Percentiles rank a stretch among this genome's conserved stretches.
Evolutionary conservation across 306 rosid species (phyloP).

Genomic region (Purshia tridentata): DNA sequence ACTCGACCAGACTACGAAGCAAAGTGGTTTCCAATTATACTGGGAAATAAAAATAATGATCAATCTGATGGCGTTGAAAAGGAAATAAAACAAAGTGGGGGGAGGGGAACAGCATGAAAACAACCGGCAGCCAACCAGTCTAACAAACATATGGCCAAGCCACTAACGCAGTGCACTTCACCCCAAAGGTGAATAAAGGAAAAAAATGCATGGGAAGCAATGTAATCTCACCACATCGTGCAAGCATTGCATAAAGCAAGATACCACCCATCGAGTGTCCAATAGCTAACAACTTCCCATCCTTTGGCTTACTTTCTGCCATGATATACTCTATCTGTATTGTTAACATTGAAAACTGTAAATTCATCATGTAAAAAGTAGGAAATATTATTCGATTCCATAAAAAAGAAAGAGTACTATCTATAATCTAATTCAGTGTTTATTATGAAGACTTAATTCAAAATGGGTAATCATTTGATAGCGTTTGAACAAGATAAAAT

Average conservation of each 20-base stretch:
- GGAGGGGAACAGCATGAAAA: not conserved
- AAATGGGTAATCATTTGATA: conserved; percentile 21
- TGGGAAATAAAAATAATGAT: not conserved
- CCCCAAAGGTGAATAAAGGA: conserved; percentile 10
- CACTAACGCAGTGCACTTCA: conserved; percentile 5
- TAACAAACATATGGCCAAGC: not conserved
- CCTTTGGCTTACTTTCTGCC: conserved; percentile 73
- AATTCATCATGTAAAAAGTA: conserved; percentile 27
- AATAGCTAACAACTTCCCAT: conserved; percentile 91
- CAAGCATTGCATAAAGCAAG: conserved; percentile 81
- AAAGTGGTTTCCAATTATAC: not conserved
- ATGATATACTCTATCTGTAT: conserved; percentile 82
- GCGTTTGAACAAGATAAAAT: conserved; percentile 52
- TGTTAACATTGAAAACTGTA: conserved; percentile 14
- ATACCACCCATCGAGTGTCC: conserved; percentile 99
- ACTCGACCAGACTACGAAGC: not conserved
- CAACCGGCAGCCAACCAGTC: not conserved
- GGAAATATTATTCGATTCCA: not conserved
- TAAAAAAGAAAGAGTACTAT: conserved; percentile 4
- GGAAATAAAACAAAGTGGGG: no score
- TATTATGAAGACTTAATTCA: conserved; percentile 16
- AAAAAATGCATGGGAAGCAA: conserved; percentile 18
- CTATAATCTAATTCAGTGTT: conserved; percentile 2
- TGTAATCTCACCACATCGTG: conserved; percentile 70
- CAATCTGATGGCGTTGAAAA: no score